Conservation (phyloP, 2,329 filamentous ascomycete species). For the Trichoderma citrinoviride region DNA sequence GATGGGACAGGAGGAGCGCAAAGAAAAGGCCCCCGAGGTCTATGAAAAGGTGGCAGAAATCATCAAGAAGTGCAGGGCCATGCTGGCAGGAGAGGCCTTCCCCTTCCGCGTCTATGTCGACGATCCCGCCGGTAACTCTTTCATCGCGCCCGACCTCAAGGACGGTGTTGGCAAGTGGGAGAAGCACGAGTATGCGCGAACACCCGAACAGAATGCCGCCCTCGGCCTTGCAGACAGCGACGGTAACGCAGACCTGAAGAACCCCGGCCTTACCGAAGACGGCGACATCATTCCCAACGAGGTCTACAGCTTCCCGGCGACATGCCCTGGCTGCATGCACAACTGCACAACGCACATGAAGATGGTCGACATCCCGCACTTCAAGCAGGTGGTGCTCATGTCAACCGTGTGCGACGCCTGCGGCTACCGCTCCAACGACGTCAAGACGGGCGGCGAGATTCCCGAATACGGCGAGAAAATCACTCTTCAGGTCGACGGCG, state of each 20-base stretch:
- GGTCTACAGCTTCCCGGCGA: conserved; percentile 88
- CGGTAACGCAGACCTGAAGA: conserved; percentile 48
- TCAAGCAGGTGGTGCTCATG: conserved; percentile 97
- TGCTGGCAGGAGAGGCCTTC: conserved; percentile 73
- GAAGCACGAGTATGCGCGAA: conserved; percentile 79
- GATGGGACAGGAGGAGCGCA: conserved; percentile 77
- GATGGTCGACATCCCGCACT: conserved; percentile 96
- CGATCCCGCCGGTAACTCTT: conserved; percentile 93
- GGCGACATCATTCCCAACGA: conserved; percentile 90
- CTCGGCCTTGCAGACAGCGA: conserved; percentile 72
- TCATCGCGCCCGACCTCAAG: conserved; percentile 83
- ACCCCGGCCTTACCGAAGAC: conserved; percentile 51
- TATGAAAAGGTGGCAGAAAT: conserved; percentile 75
- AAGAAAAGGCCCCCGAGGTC: conserved; percentile 72
- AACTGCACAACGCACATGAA: conserved; percentile 93
- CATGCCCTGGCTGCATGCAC: conserved; percentile 86
- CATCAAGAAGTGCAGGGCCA: conserved; percentile 69
- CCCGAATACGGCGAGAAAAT: conserved; percentile 84
- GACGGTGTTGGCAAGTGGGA: conserved; percentile 84
- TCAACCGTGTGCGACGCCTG: conserved; percentile 88
- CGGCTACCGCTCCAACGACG: conserved; percentile 92
- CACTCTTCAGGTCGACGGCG: conserved; percentile 66
- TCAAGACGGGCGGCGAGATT: conserved; percentile 94
- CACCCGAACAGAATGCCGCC: conserved; percentile 78
- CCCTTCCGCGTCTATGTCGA: conserved; percentile 88